Evolutionary conservation across 2,329 filamentous ascomycete species (phyloP), one percentile per base, ranked within the genome.

Genomic region (Fusarium guadeloupense): DNA sequence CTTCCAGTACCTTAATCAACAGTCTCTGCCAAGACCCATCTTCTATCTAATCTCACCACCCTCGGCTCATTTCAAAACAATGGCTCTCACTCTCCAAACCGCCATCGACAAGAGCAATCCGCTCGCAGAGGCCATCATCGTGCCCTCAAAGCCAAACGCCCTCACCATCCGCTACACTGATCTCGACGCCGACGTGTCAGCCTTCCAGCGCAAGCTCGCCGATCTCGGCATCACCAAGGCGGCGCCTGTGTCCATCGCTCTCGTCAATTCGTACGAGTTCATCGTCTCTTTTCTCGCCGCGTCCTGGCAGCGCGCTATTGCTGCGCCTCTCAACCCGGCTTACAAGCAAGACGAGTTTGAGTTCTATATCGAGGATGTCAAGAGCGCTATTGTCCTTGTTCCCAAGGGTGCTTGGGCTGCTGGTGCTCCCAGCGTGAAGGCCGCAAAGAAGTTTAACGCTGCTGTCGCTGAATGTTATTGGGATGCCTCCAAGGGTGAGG

Each of bases 331-430:
- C 64, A 96, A 96, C 75, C 87, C 92, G 34, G 89, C 88, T 38
- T 96, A 96, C 81, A 96, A 93, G 79, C 91, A 95, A 76, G 88
- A 88, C 53, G 92, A 96, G 75, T 95, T 94, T 74, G 92, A 95
- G 74, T 96, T 96, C 77, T 96, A 95, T 76, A 94, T 96, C 70
- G 89, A 93, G 64, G 92, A 96, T 73, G 82, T 96, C 68, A 91
- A 88, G 72, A 94, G 92, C 6, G 89, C 89, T 28, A 80, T 96
- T 55, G 85, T 92, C 26, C 81, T 96, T 30, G 89, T 96, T 9
- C 91, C 92, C 12, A 82, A 81, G 66, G 91, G 90, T 14, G 85
- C 88, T 13, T 90, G 86, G 69, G 80, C 81, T 10, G 82, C 87
- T 66, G 80, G 88, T 72, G 87, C 86, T 9, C 84, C 90, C 12